phyloP scores from a whole-genome alignment of 1,284 basidiomycete species.

The Ceratobasidium sp. region DNA sequence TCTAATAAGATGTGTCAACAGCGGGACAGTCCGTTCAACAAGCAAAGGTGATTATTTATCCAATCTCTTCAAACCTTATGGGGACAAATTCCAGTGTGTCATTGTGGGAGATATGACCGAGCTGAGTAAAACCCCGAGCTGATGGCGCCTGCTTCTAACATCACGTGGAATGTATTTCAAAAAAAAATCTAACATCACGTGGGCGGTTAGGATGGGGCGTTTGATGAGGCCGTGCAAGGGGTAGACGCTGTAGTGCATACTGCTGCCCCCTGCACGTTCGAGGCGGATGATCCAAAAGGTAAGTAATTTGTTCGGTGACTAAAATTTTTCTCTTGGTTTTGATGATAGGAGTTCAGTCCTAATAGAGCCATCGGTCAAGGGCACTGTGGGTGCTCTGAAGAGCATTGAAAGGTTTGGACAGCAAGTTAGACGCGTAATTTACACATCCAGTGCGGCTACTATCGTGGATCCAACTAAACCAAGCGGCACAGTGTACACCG shows the following conservation, averaged over 20 bases:
- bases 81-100: conserved; percentile 63
- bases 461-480: conserved; percentile 59
- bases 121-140: conserved; percentile 29
- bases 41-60: conserved; percentile 61
- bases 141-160: background rate
- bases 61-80: conserved; percentile 60
- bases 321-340: too few species aligned
- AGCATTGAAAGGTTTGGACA: conserved; percentile 67
- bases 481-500: conserved; percentile 56
- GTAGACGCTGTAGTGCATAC: conserved; percentile 57
- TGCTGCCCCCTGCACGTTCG: conserved; percentile 55
- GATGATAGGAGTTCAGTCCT: conserved; percentile 59
- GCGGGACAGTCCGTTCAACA: conserved; percentile 61
- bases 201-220: conserved; percentile 51
- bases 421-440: conserved; percentile 73
- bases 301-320: conserved; percentile 15
- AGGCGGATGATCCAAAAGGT: conserved; percentile 62
- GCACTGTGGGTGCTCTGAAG: conserved; percentile 71
- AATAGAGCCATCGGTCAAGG: conserved; percentile 73
- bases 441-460: conserved; percentile 71
- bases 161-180: too few species aligned
- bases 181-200: too few species aligned
- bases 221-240: conserved; percentile 57
- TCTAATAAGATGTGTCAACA: background rate
- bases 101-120: conserved; percentile 65